Conservation (phyloP, 176 grass and related monocot genomes). For the Carex parvula region DNA sequence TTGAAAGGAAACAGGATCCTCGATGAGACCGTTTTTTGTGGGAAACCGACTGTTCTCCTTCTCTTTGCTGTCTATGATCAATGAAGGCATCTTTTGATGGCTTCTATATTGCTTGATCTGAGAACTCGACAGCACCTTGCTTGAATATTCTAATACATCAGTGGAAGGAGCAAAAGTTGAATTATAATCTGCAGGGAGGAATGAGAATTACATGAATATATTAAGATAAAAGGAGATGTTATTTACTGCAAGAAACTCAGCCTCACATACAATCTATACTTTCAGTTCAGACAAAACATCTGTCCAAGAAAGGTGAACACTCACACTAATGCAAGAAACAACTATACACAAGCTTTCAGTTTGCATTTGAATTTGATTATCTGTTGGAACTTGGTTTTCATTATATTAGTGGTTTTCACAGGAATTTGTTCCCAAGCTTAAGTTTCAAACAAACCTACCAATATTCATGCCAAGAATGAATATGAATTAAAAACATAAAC, state of each 20-base stretch:
- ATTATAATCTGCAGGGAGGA: conserved; percentile 26
- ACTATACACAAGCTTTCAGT: neutral
- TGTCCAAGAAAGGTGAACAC: neutral
- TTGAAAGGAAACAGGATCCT: conserved; percentile 40
- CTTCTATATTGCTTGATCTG: conserved; percentile 28
- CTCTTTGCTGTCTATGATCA: conserved; percentile 37
- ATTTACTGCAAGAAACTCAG: neutral
- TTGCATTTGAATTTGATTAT: conserved; percentile 11
- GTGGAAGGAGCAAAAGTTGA: conserved; percentile 24
- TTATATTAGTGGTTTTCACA: neutral
- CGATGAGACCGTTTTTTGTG: conserved; percentile 34
- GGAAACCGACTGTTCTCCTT: conserved; percentile 31
- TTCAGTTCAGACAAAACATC: neutral
- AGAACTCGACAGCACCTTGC: conserved; percentile 38
- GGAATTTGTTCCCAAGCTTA: neutral
- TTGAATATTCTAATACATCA: conserved; percentile 30
- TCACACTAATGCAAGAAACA: neutral
- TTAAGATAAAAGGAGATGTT: neutral
- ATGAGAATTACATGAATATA: neutral
- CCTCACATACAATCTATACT: neutral
- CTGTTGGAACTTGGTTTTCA: neutral
- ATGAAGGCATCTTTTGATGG: conserved; percentile 43
- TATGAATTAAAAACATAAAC: neutral
- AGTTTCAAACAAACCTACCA: neutral
- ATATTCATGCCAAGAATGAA: neutral